Evolutionary conservation across 2,329 filamentous ascomycete genomes (phyloP), one percentile per base, ranked within the genome.

Genomic region (Fusarium tupiense): DNA sequence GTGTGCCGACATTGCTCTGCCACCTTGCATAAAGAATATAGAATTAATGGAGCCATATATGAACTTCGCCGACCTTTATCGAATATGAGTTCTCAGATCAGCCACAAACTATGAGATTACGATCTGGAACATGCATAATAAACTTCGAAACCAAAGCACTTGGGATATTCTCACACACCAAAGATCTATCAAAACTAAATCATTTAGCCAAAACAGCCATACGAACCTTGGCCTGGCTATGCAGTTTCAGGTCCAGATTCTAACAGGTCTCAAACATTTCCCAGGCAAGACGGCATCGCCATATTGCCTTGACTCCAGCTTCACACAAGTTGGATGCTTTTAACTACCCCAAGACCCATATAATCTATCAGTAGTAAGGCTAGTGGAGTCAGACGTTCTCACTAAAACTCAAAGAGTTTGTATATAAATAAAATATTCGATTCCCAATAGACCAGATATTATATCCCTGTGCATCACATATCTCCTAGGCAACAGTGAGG

Each of bases 61-160:
- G 26, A 46, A 17, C 31, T 43, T 61, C 19, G 16, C 40, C 38
- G 22, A 31, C 13, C 5, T 24, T 22, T 41, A 22, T 33, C 13
- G 33, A 44, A 40, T 40, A 53, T 41, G 46, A 43, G 41, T 33
- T 26, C 67, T 61, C 38, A 49, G 26, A 24, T 50, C 37, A 31
- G 53, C 31, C 6, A 38, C 31, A 26, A 19, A 24, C 38, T 35
- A 33, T 12, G 20, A 33, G 26, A 68, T 63, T 62, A 38, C 26
- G 29, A 62, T 62, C 43, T 44, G 31, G 46, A 54, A 62, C 47
- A 63, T 56, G 41, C 47, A 49, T 68, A 5, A 49, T 68, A 5
- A 44, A 20, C 43, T 47, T 26, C n/a, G n/a, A n/a, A 33, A 20
- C 41, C 31, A n/a, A 14, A 40, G 24, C 24, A 56, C n/a, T 54